Conservation (phyloP, 805 yeast genomes). For the Priceomyces castillae region DNA sequence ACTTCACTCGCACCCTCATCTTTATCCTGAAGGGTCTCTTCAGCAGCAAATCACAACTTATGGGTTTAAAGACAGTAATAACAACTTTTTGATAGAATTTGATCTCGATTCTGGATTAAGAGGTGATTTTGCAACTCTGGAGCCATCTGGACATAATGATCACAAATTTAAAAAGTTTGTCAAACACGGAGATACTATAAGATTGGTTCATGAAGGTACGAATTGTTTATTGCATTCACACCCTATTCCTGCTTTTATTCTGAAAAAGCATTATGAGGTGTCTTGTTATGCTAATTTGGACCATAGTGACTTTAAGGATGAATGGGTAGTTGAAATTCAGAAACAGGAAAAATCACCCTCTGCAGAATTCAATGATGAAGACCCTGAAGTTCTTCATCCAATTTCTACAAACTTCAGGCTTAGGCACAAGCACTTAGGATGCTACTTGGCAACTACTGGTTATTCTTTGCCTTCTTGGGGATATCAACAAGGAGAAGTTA, state of each 20-base stretch:
- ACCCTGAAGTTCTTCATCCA: slow-evolving; percentile 59
- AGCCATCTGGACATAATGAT: slow-evolving; percentile 17
- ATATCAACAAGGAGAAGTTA: slow-evolving; percentile 77
- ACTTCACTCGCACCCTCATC: slow-evolving; percentile 83
- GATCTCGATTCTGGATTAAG: slow-evolving; percentile 42
- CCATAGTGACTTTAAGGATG: slow-evolving; percentile 76
- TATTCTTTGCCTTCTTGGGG: slow-evolving; percentile 77
- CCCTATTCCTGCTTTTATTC: slow-evolving; percentile 68
- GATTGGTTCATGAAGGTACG: slow-evolving; percentile 69
- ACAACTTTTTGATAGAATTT: slow-evolving; percentile 73
- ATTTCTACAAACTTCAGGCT: slow-evolving; percentile 71
- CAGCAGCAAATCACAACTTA: slow-evolving; percentile 96
- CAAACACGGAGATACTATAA: slow-evolving; percentile 61
- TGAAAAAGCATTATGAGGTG: slow-evolving; percentile 71
- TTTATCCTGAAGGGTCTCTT: slow-evolving; percentile 85
- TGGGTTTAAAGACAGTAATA: slow-evolving; percentile 83
- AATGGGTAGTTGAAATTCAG: slow-evolving; percentile 86
- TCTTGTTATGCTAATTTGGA: slow-evolving; percentile 78
- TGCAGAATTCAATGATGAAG: slow-evolving; percentile 46
- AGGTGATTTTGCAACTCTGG: slow-evolving; percentile 31
- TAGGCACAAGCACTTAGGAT: slow-evolving; percentile 59
- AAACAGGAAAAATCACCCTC: slow-evolving; percentile 50
- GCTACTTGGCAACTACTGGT: slow-evolving; percentile 78
- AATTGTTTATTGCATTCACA: slow-evolving; percentile 84
- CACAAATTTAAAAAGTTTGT: slow-evolving; percentile 23